These are phyloP conservation scores for Coemansia sp. DNA, from an alignment of 192 early-diverging fungal species.

Conservation along the genomic window DNA sequence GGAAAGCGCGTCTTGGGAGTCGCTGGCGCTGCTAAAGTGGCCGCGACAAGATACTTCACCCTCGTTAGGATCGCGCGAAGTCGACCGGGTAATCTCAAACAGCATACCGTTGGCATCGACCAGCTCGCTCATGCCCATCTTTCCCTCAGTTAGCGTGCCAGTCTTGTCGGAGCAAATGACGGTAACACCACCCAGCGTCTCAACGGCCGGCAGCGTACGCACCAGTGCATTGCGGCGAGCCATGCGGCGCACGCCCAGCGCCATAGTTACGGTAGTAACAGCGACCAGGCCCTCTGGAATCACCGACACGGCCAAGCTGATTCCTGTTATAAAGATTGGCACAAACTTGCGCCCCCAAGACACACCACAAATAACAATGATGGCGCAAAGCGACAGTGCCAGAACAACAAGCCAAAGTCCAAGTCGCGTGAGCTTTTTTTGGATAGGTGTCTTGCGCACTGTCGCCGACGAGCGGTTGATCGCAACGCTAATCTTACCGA, in stretches of 20 bases:
- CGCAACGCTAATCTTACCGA: constrained; percentile 89
- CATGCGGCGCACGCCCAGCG: constrained; percentile 94
- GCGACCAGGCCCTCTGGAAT: constrained; percentile 98
- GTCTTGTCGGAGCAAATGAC: constrained; percentile 98
- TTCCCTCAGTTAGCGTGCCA: constrained; percentile 96
- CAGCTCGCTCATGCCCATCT: constrained; percentile 87
- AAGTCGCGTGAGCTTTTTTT: constrained; percentile 72
- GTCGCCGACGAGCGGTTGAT: constrained; percentile 64
- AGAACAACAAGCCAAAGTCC: constrained; percentile 84
- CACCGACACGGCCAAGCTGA: constrained; percentile 92
- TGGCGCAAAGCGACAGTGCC: constrained; percentile 74
- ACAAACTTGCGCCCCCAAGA: constrained; percentile 64
- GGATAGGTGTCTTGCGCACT: constrained; percentile 64
- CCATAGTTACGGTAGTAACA: constrained; percentile 97
- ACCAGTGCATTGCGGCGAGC: constrained; percentile 85
- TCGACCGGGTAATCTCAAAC: constrained; percentile 62
- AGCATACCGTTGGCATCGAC: constrained; percentile 41
- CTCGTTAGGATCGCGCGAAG: constrained; percentile 57
- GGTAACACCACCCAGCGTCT: constrained; percentile 92
- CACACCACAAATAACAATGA: constrained; percentile 83
- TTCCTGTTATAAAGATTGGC: constrained; percentile 78
- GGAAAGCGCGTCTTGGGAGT: constrained; percentile 26
- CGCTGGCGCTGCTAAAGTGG: constrained; percentile 53
- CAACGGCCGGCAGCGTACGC: constrained; percentile 87
- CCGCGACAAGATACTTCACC: constrained; percentile 69